Evolutionary conservation across 352 stramenopile genomes (phyloP).

Genomic region (Pythium diclinum): DNA sequence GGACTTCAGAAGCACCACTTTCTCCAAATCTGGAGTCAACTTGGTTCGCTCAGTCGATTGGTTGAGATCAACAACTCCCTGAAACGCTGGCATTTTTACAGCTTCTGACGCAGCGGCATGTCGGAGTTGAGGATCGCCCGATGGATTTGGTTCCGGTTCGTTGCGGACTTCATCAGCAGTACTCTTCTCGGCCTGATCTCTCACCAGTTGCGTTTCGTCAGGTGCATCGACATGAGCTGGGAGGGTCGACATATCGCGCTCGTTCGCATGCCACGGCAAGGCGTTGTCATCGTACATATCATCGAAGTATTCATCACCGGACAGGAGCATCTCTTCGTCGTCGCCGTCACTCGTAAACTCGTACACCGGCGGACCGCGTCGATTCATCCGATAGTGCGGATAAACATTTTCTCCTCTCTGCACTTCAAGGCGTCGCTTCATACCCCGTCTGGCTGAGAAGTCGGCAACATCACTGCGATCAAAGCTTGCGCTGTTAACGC

Average conservation of each 20-base stretch:
- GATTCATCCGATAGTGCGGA: conserved; percentile 4
- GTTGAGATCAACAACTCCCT: background rate
- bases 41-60: background rate
- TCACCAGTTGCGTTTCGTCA: background rate
- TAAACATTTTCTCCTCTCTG: conserved; percentile 6
- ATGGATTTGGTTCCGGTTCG: no score
- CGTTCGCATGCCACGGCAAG: background rate
- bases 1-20: background rate
- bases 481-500: background rate
- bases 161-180: background rate
- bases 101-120: background rate
- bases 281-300: background rate
- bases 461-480: background rate
- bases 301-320: conserved; percentile 11
- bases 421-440: conserved; percentile 15
- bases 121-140: background rate
- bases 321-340: conserved; percentile 5
- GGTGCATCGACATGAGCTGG: background rate
- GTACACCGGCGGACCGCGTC: background rate
- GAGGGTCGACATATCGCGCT: background rate
- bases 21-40: background rate
- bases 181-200: background rate
- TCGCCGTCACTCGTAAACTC: conserved; percentile 13
- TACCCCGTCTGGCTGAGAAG: background rate
- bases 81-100: background rate